A percentile compares a stretch with the other conserved stretches of the same genome.
Conservation (phyloP, 352 stramenopile species). For the Phytophthora hybrid region DNA sequence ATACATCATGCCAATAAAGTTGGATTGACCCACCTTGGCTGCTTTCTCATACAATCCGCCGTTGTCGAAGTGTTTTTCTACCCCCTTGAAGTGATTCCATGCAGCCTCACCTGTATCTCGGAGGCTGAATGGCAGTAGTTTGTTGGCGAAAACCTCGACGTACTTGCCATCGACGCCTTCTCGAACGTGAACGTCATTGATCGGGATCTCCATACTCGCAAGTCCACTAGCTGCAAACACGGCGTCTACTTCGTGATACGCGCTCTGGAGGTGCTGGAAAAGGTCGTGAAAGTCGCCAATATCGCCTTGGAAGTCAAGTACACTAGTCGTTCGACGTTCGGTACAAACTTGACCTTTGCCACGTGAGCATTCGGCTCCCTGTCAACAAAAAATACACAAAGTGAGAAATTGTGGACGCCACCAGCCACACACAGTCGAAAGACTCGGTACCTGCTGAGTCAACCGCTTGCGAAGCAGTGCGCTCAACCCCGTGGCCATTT, state of each 20-base stretch:
- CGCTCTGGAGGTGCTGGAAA: constrained; percentile 43
- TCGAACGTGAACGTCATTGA: constrained; percentile 35
- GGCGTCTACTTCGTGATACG: constrained; percentile 41
- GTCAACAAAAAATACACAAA: not conserved
- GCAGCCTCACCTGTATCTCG: constrained; percentile 30
- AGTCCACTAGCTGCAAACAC: constrained; percentile 42
- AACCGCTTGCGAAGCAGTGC: constrained; percentile 33
- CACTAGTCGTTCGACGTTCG: constrained; percentile 11
- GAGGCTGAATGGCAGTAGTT: constrained; percentile 38
- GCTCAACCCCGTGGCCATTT: constrained; percentile 35
- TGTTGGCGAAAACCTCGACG: constrained; percentile 40
- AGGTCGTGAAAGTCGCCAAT: constrained; percentile 46
- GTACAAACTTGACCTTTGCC: constrained; percentile 3
- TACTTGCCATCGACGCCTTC: constrained; percentile 32
- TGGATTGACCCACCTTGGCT: constrained; percentile 19
- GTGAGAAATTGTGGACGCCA: not conserved
- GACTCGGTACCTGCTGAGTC: constrained; percentile 30
- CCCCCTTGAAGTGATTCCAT: constrained; percentile 43
- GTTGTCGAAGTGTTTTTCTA: constrained; percentile 40
- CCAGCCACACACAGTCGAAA: not conserved
- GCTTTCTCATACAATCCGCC: constrained; percentile 27
- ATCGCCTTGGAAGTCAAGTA: constrained; percentile 40
- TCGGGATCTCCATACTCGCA: constrained; percentile 20
- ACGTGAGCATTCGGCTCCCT: constrained; percentile 17
- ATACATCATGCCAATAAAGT: not conserved